Conservation (phyloP, 306 rosid genomes). For the Vigna trinervia region DNA sequence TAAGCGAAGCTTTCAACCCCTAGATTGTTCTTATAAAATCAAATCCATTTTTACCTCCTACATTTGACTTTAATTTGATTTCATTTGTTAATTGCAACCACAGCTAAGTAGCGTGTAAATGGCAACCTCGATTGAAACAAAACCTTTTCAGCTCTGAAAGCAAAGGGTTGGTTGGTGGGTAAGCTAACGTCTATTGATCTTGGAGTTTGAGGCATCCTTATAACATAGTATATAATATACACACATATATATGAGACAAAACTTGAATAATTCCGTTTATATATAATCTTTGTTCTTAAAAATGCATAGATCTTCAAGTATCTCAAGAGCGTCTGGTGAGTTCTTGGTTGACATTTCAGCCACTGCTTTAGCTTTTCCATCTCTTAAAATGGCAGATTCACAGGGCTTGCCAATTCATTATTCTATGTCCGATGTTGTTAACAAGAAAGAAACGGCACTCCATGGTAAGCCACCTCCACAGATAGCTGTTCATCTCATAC, state of each 20-base stretch:
- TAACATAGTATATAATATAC: not conserved
- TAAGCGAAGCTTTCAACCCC: constrained; percentile 33
- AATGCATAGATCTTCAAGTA: constrained; percentile 47
- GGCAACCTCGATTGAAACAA: not conserved
- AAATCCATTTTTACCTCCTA: not conserved
- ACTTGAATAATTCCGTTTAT: not conserved
- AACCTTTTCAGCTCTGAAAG: constrained; percentile 12
- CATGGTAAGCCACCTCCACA: constrained; percentile 49
- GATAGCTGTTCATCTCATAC: constrained; percentile 72
- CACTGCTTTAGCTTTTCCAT: constrained; percentile 37
- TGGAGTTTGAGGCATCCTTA: not conserved
- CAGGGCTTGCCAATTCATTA: constrained; percentile 57
- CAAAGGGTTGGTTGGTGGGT: not conserved
- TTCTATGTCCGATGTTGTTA: constrained; percentile 32
- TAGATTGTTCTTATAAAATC: constrained; percentile 6
- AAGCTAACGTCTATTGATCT: not conserved
- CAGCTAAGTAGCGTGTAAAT: constrained; percentile 16
- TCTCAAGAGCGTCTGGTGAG: constrained; percentile 42
- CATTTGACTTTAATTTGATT: constrained; percentile 18
- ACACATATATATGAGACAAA: constrained; percentile 12
- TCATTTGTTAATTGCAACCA: constrained; percentile 7
- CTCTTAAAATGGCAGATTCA: constrained; percentile 45
- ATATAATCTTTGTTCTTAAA: not conserved
- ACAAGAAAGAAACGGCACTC: constrained; percentile 56
- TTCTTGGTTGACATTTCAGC: constrained; percentile 39